Base-by-base conservation (phyloP, 352 stramenopile genomes). In the Halophytophthora batemanensis region DNA sequence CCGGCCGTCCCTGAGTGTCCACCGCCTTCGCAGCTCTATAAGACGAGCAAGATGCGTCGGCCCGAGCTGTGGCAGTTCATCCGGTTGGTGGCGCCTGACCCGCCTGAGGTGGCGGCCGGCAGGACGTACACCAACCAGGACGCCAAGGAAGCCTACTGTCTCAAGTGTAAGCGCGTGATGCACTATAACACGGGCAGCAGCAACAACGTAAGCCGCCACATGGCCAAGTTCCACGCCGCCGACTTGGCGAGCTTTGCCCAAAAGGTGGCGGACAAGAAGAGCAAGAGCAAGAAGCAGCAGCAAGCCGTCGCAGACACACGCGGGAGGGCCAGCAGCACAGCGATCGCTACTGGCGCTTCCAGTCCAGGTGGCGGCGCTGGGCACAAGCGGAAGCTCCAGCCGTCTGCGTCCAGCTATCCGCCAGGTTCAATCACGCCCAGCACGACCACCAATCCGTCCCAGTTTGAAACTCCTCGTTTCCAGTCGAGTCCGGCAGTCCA, bases 11-110 rank as follows among this genome's bases (percentile, higher is more conserved):
- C 43, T 21, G 50, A 65, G 15, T 48, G 61, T 8, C 58, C 65
- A 25, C 43, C 47, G 14, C 49, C 58, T 29, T 66, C 66, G 28
- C 66, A 77, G 52, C 54, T 80, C 22, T 80, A 80, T 61, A 74
- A 76, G 54, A 77, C 70, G 19, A 80, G 64, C 54, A 80, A 80
- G 64, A 80, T 80, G 70, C 59, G 70, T 22, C 70, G 70, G n/a
- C 70, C 70, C 0, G 70, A 80, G 55, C 50, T 80, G 40, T 80
- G 70, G 70, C 70, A 80, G 61, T 80, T 80, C 41, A 77, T 80
- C 31, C 66, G 70, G 19, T 46, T 80, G 2, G 70, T 80, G n/a
- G 70, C 74, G 40, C 70, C 70, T 0, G 70, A 80, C 23, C 70
- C 70, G 15, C 70, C 66, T 15, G 53, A 74, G 21, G 37, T 80